Base-by-base conservation (phyloP, 495 filamentous ascomycete species). In the Hypoxylon subgilvum region DNA sequence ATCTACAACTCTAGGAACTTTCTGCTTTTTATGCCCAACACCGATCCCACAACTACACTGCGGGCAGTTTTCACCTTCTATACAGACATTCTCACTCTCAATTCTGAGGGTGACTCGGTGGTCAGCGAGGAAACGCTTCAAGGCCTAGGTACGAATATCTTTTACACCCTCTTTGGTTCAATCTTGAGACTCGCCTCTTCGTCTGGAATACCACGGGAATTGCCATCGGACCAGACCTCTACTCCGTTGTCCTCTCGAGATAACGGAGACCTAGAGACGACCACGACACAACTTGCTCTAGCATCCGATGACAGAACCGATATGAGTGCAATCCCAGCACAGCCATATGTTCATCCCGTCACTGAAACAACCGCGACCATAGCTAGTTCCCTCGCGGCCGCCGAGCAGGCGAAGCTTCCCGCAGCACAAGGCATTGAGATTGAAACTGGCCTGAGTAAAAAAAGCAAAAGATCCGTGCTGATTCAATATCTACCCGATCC, bases 131-230 rank as follows among this genome's bases (percentile, higher is more conserved):
- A 94, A 70, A 84, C 85, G 61, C 81, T 94, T 63, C 84, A 95
- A 79, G 88, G 92, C 75, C 80, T 96, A 93, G 95, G 95, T 97
- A 96, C 81, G 84, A 82, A 84, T 72, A 72, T 88, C 88, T 82
- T 81, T 59, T 73, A 78, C 66, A 74, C 75, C 71, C 79, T 88
- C 46, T 85, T 90, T 78, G 86, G 84, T 74, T 81, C 82, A 69
- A 76, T 90, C 64, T 73, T 85, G 55, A 78, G 77, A 66, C 74
- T 86, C 56, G 82, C 80, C 61, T 78, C 68, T 63, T 74, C 72
- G 35, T 22, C 52, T 44, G 56, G 36, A 50, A 13, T 53, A 52
- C 51, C 54, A 27, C n/a, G n/a, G n/a, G n/a, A n/a, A n/a, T n/a
- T n/a, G n/a, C n/a, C n/a, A n/a, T n/a, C n/a, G n/a, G n/a, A n/a